Base-by-base conservation (phyloP, 345 rosid species). In the Firmiana major region DNA sequence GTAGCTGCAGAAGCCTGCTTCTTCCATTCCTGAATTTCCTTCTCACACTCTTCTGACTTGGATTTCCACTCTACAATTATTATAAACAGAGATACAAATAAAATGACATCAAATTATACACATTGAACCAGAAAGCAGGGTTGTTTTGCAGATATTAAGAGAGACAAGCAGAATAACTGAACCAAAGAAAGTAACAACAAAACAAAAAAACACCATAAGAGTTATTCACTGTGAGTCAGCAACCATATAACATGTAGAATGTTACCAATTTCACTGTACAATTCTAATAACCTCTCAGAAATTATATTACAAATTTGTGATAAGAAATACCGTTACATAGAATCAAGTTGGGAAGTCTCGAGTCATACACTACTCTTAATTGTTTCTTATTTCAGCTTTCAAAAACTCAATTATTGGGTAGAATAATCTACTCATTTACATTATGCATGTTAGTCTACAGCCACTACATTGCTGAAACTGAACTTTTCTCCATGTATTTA, bases 21-120 rank as follows among this genome's bases (percentile, higher is more conserved):
- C 86, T 88, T 91, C 98, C 92, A 91, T 60, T 96, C 92, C 82
- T 88, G 92, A 78, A 93, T 87, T 81, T 93, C 92, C 87, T 92
- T 93, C 70, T 93, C 98, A 82, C 93, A 91, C 77, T 86, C 97
- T 68, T 96, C 98, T 16, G 91, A 86, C 86, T 96, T 92, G 76
- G 87, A 87, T 82, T 92, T 96, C 97, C 90, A 89, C 82, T 86
- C 99, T 96, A 79, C 84, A 54, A 71, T 69, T 69, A 64, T 60
- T 71, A 82, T 51, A 82, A 42, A 69, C 59, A 66, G 73, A 69
- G 74, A 78, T 74, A 79, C 38, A 38, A 34, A 36, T 15, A 31
- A 63, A 78, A 63, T n/a, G 21, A 40, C 46, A 54, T n/a, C 59
- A 73, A 38, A 24, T 63, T 49, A 28, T 74, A 38, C 57, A 83